Conservation (phyloP, 176 grass and related monocot species). For the Zoysia japonica region DNA sequence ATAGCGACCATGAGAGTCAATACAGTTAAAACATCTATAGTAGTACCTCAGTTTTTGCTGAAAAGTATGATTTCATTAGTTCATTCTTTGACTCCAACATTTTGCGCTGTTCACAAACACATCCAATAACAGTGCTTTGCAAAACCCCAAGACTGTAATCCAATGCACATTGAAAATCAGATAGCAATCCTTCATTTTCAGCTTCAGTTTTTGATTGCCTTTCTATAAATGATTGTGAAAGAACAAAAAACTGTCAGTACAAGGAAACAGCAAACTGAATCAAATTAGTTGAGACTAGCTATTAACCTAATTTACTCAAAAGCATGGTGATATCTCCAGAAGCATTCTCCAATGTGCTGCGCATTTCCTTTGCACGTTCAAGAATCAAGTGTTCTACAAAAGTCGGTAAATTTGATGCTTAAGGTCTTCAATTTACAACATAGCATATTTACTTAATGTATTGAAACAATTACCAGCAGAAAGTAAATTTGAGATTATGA, state of each 20-base stretch:
- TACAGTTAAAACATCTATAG: slow-evolving; percentile 15
- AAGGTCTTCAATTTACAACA: slow-evolving; percentile 25
- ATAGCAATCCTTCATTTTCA: slow-evolving; percentile 61
- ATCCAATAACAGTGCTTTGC: slow-evolving; percentile 58
- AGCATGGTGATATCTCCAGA: slow-evolving; percentile 56
- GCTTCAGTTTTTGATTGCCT: slow-evolving; percentile 63
- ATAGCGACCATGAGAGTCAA: slow-evolving; percentile 12
- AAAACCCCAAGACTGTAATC: slow-evolving; percentile 57
- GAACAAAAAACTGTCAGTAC: slow-evolving; percentile 20
- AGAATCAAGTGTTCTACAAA: slow-evolving; percentile 57
- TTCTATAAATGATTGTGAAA: slow-evolving; percentile 49
- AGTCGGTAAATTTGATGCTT: not conserved
- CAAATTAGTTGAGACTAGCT: not conserved
- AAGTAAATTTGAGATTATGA: slow-evolving; percentile 79
- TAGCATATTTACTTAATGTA: slow-evolving; percentile 21
- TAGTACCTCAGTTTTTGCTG: slow-evolving; percentile 63
- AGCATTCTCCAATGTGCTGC: slow-evolving; percentile 55
- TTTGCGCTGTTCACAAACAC: slow-evolving; percentile 58
- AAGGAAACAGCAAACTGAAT: slow-evolving; percentile 31
- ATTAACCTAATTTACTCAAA: slow-evolving; percentile 65
- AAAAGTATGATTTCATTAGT: slow-evolving; percentile 62
- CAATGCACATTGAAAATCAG: slow-evolving; percentile 58
- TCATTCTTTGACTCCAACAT: slow-evolving; percentile 63
- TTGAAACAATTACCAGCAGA: slow-evolving; percentile 49
- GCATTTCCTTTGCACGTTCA: slow-evolving; percentile 64